These are phyloP conservation scores for Malus orientalis DNA, from an alignment of 306 rosid genomes.

Conservation along the genomic window DNA sequence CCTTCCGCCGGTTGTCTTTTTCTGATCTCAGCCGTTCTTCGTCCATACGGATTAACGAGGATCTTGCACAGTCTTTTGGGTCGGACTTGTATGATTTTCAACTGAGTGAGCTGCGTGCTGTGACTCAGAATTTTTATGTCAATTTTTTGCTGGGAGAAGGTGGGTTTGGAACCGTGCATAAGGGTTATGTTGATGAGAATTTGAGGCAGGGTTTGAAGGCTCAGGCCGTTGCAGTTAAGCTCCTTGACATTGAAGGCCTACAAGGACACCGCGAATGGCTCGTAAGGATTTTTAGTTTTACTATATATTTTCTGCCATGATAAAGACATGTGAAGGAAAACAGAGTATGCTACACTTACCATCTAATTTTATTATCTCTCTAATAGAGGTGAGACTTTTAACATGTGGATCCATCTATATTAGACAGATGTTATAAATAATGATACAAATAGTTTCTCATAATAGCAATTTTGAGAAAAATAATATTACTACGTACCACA, in stretches of 20 bases:
- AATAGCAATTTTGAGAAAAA: too few species aligned
- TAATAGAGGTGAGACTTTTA: too few species aligned
- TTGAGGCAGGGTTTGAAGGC: constrained; percentile 71
- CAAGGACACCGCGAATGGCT: constrained; percentile 99
- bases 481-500: too few species aligned
- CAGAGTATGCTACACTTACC: too few species aligned
- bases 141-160: constrained; percentile 89
- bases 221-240: constrained; percentile 93
- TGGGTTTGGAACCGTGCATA: constrained; percentile 86
- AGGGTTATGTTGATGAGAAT: constrained; percentile 74
- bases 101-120: constrained; percentile 68
- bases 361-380: too few species aligned
- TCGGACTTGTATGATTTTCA: constrained; percentile 69
- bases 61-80: constrained; percentile 79
- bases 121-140: constrained; percentile 78
- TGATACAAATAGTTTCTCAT: too few species aligned
- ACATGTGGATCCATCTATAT: too few species aligned
- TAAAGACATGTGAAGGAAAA: too few species aligned
- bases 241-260: constrained; percentile 75
- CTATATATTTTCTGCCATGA: too few species aligned
- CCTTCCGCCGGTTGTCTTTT: constrained; percentile 70
- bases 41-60: constrained; percentile 62
- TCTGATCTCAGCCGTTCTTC: constrained; percentile 88
- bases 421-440: too few species aligned
- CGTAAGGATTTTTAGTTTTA: constrained; percentile 37